A percentile compares a stretch with the other conserved stretches of the same genome.
Conservation (phyloP, 2,329 filamentous ascomycete genomes). For the Annulohypoxylon truncatum region DNA sequence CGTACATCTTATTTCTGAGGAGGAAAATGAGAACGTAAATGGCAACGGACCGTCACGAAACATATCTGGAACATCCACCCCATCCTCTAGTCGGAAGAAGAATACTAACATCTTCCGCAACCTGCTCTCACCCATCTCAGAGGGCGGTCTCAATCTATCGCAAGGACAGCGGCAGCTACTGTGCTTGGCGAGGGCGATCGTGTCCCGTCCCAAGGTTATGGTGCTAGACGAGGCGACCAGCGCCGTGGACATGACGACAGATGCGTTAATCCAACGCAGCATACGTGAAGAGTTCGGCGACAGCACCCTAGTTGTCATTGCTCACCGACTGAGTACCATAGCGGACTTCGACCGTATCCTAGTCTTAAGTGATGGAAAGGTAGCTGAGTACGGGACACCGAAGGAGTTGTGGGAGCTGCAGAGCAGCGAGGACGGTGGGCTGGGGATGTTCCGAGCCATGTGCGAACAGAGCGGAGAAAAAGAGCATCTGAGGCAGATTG, state of each 20-base stretch:
- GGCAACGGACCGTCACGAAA: slow-evolving; percentile 44
- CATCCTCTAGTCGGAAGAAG: slow-evolving; percentile 49
- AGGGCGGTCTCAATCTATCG: slow-evolving; percentile 79
- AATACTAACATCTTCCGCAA: slow-evolving; percentile 75
- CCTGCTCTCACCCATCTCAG: slow-evolving; percentile 72
- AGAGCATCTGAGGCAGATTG: slow-evolving; percentile 61
- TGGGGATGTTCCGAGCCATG: slow-evolving; percentile 70
- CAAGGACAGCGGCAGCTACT: slow-evolving; percentile 82
- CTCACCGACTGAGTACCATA: slow-evolving; percentile 80
- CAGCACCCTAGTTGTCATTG: slow-evolving; percentile 78
- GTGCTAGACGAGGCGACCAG: slow-evolving; percentile 84
- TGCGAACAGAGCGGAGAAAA: slow-evolving; percentile 70
- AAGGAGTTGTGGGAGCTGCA: slow-evolving; percentile 65
- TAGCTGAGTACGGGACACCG: slow-evolving; percentile 75
- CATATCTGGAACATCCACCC: slow-evolving; percentile 53
- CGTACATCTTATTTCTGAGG: slow-evolving; percentile 71
- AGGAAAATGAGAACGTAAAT: slow-evolving; percentile 42
- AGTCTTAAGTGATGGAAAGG: slow-evolving; percentile 74
- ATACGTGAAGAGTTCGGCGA: slow-evolving; percentile 76
- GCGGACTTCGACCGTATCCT: slow-evolving; percentile 81
- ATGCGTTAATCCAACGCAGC: slow-evolving; percentile 77
- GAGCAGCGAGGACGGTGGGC: slow-evolving; percentile 26
- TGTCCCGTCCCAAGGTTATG: slow-evolving; percentile 79
- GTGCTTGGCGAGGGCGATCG: slow-evolving; percentile 78
- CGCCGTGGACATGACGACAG: slow-evolving; percentile 82